phyloP scores from a whole-genome alignment of 2,329 filamentous ascomycete species.

The Fusarium sp. region DNA sequence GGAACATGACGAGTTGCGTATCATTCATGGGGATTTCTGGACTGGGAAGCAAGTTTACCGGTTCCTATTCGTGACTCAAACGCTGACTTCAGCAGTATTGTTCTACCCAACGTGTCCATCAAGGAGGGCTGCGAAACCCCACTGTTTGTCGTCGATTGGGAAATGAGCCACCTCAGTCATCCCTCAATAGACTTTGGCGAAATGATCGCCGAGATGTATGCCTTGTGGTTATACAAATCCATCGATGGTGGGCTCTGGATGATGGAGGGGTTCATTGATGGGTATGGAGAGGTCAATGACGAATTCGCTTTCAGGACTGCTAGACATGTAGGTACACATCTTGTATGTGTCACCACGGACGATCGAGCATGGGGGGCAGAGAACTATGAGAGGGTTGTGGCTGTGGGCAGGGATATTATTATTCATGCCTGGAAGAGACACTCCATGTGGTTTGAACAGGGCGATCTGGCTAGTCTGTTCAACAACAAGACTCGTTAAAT shows the following conservation, averaged over 20 bases:
- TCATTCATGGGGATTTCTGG: neutral
- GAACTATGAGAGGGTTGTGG: neutral
- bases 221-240: neutral
- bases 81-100: neutral
- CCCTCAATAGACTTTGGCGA: neutral
- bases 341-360: neutral
- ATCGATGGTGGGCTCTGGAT: neutral
- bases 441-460: neutral
- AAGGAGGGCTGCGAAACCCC: fast-evolving
- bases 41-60: neutral
- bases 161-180: neutral
- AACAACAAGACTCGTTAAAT: too few relatives aligned
- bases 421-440: neutral
- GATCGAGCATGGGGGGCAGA: fast-evolving
- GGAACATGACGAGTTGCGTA: neutral
- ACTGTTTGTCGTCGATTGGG: neutral
- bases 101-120: neutral
- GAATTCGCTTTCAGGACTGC: neutral
- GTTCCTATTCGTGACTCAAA: neutral
- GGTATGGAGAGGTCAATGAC: neutral
- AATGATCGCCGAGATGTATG: neutral
- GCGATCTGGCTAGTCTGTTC: neutral
- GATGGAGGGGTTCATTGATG: neutral
- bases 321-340: neutral
- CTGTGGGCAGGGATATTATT: neutral